Conservation (phyloP, 2,329 filamentous ascomycete species). For the Exophiala dermatitidis region DNA sequence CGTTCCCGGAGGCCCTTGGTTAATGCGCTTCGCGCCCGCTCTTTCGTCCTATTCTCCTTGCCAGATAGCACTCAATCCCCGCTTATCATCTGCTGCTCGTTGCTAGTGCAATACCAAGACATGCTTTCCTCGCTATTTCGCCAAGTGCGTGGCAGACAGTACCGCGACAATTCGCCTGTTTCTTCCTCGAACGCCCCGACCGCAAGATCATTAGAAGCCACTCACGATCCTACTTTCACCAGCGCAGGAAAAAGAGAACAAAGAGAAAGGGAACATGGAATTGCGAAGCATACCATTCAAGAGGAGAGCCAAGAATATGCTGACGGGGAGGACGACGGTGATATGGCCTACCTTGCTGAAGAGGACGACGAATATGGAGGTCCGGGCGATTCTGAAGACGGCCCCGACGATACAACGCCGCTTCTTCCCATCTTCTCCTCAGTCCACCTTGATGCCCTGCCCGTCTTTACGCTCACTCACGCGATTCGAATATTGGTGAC, state of each 20-base stretch:
- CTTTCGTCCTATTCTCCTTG: neutral
- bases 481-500: conserved; percentile 78
- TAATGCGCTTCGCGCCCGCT: neutral
- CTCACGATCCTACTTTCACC: conserved; percentile 13
- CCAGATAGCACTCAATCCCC: neutral
- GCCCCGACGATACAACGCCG: conserved; percentile 43
- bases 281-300: neutral
- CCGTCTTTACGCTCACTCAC: conserved; percentile 85
- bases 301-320: conserved; percentile 14
- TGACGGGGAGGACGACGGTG: conserved; percentile 29
- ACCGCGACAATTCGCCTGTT: conserved; percentile 28
- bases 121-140: conserved; percentile 21
- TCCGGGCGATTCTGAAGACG: conserved; percentile 39
- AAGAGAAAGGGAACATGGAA: conserved; percentile 1
- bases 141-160: conserved; percentile 9
- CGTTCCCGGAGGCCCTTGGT: neutral
- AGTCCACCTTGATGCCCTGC: conserved; percentile 71
- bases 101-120: neutral
- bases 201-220: conserved; percentile 13
- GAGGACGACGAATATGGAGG: conserved; percentile 33
- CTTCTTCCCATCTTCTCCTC: conserved; percentile 73
- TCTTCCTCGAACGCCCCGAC: conserved; percentile 28
- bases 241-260: neutral
- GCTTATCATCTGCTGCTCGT: neutral
- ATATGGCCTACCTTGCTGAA: conserved; percentile 29